These are phyloP conservation scores for Petasospora fabianii DNA, from an alignment of 1,139 yeast species.

Conservation along the genomic window DNA sequence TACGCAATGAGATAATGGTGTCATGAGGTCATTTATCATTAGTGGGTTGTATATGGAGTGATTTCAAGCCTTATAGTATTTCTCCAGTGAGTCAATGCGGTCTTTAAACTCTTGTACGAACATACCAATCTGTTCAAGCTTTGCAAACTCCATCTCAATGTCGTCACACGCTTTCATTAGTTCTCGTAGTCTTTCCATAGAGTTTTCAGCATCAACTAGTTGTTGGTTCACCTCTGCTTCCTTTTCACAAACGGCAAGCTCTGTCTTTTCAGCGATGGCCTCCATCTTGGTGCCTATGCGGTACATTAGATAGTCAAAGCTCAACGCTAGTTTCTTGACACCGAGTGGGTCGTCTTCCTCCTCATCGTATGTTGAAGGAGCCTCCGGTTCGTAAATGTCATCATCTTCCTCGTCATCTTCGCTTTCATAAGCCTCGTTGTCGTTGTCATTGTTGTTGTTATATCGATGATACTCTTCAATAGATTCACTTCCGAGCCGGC, in stretches of 20 bases:
- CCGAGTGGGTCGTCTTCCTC: slow-evolving; percentile 59
- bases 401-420: slow-evolving; percentile 5
- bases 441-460: not conserved
- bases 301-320: slow-evolving; percentile 60
- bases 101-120: slow-evolving; percentile 42
- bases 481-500: not conserved
- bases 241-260: slow-evolving; percentile 31
- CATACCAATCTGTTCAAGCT: slow-evolving; percentile 58
- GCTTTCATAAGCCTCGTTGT: slow-evolving; percentile 5
- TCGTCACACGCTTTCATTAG: slow-evolving; percentile 49
- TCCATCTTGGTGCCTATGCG: slow-evolving; percentile 54
- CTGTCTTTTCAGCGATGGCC: slow-evolving; percentile 36
- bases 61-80: slow-evolving; percentile 11
- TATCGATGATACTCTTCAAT: not conserved
- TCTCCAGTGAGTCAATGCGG: slow-evolving; percentile 28
- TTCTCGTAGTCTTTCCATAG: slow-evolving; percentile 41
- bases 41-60: not conserved
- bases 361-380: slow-evolving; percentile 12
- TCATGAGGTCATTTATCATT: not conserved
- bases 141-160: slow-evolving; percentile 59
- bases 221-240: slow-evolving; percentile 30
- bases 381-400: not conserved
- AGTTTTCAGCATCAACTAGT: slow-evolving; percentile 38
- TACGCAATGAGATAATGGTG: too few relatives aligned
- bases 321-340: slow-evolving; percentile 52